A percentile compares a stretch with the other conserved stretches of the same genome.
Conservation (phyloP, 202 grass and related monocot species). For the Schoenoplectus triqueter region DNA sequence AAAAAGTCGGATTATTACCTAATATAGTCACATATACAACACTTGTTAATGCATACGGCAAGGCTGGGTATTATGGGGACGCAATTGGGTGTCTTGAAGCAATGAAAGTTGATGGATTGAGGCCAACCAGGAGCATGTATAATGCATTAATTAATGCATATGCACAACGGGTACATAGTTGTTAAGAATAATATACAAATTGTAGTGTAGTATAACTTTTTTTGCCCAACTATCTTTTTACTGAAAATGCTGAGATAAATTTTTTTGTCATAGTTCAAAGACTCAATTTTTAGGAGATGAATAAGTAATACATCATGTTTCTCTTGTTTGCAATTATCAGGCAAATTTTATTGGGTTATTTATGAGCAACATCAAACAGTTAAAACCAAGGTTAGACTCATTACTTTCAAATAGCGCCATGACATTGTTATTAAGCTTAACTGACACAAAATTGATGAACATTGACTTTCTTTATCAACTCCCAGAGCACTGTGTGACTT, state of each 20-base stretch:
- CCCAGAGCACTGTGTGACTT: background rate
- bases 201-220: background rate
- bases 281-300: background rate
- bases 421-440: background rate
- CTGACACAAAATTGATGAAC: background rate
- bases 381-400: no score
- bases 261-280: background rate
- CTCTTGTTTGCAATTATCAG: no score
- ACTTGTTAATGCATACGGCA: slow-evolving; percentile 88
- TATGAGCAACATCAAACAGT: no score
- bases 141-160: slow-evolving; percentile 94
- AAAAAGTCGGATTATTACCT: slow-evolving; percentile 65
- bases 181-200: background rate
- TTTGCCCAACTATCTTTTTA: background rate
- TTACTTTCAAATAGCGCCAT: no score
- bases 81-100: slow-evolving; percentile 83
- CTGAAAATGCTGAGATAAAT: slow-evolving; percentile 1
- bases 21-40: slow-evolving; percentile 93
- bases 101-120: slow-evolving; percentile 77
- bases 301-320: background rate
- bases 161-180: slow-evolving; percentile 65
- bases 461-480: background rate
- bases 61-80: slow-evolving; percentile 73
- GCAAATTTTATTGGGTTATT: no score
- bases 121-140: slow-evolving; percentile 78